These are phyloP conservation scores for Nothophaeocryptopus gaeumannii DNA, from an alignment of 2,329 filamentous ascomycete genomes.

Conservation along the genomic window DNA sequence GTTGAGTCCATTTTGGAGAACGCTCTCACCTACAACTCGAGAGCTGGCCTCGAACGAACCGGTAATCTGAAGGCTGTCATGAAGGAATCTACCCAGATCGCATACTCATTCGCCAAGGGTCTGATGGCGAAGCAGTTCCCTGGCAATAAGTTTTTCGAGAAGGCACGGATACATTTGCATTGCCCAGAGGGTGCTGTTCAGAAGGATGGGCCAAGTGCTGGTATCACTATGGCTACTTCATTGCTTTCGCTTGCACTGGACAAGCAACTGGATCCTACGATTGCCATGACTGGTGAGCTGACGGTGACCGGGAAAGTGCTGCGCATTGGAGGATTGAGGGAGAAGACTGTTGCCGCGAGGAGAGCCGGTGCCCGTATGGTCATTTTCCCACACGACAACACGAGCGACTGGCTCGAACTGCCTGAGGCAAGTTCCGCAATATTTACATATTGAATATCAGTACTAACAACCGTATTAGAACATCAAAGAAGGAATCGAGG, in stretches of 20 bases:
- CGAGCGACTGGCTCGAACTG: conserved; percentile 94
- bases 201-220: conserved; percentile 77
- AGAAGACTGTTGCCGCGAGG: conserved; percentile 95
- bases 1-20: conserved; percentile 94
- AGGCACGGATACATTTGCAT: conserved; percentile 91
- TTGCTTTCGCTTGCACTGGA: conserved; percentile 82
- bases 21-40: conserved; percentile 68
- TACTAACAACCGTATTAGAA: conserved; percentile 59
- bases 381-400: conserved; percentile 92
- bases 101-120: conserved; percentile 93
- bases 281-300: conserved; percentile 97
- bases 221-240: conserved; percentile 97
- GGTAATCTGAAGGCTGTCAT: conserved; percentile 95
- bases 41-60: conserved; percentile 81
- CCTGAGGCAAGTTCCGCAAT: conserved; percentile 72
- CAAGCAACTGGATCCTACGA: conserved; percentile 72
- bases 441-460: neutral
- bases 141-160: conserved; percentile 92
- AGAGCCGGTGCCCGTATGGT: conserved; percentile 89
- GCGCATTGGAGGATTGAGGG: conserved; percentile 85
- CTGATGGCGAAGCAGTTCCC: conserved; percentile 81
- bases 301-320: conserved; percentile 96
- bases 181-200: conserved; percentile 94
- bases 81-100: conserved; percentile 95
- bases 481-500: conserved; percentile 94